Evolutionary conservation across 345 rosid species (phyloP).

Genomic region (Rubroshorea leprosula): DNA sequence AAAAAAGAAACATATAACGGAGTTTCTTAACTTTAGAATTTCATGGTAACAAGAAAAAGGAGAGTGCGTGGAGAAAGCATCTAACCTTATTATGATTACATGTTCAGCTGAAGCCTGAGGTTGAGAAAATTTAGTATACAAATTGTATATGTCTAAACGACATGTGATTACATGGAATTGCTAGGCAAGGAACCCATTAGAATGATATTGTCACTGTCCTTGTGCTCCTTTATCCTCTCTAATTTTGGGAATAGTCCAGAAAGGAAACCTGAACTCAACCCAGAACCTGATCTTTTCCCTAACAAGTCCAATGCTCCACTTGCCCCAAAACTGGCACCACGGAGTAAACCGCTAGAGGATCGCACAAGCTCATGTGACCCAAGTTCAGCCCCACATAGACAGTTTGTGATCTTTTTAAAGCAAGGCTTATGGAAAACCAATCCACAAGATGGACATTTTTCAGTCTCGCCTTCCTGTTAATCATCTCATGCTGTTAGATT

Average conservation of each 20-base stretch:
- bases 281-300: slow-evolving; percentile 44
- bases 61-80: not conserved
- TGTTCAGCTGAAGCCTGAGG: not conserved
- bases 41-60: not conserved
- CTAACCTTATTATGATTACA: not conserved
- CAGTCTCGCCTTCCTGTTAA: slow-evolving; percentile 71
- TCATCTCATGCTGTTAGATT: slow-evolving; percentile 18
- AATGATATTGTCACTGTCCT: slow-evolving; percentile 47
- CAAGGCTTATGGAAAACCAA: slow-evolving; percentile 68
- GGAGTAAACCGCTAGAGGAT: slow-evolving; percentile 19
- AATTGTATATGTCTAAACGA: slow-evolving; percentile 9
- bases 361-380: slow-evolving; percentile 20
- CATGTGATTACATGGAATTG: slow-evolving; percentile 36
- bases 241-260: slow-evolving; percentile 51
- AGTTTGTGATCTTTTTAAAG: slow-evolving; percentile 53
- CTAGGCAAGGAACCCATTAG: slow-evolving; percentile 76
- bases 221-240: slow-evolving; percentile 27
- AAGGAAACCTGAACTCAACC: slow-evolving; percentile 41
- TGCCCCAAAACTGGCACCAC: slow-evolving; percentile 19
- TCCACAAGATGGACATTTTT: slow-evolving; percentile 55
- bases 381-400: slow-evolving; percentile 59
- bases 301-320: slow-evolving; percentile 28
- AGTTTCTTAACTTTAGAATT: no score
- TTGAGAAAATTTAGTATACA: slow-evolving; percentile 18
- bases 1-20: not conserved